Conservation (phyloP, 2,329 filamentous ascomycete species). For the Taxawa tesnikishii region DNA sequence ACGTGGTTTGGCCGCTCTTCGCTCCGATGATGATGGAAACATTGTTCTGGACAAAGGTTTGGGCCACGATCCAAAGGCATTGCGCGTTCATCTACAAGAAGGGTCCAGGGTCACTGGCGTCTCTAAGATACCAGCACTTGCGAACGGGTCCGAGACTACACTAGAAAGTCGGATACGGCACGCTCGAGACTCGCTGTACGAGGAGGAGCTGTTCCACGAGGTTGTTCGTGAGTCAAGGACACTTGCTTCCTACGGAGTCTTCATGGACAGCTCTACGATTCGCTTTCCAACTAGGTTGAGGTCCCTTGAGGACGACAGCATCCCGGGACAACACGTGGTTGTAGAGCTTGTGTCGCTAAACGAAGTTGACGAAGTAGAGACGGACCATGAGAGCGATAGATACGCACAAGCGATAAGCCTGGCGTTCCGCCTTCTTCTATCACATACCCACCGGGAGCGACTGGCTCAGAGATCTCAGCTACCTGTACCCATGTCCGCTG, state of each 20-base stretch:
- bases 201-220: conserved; percentile 85
- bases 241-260: conserved; percentile 59
- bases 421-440: conserved; percentile 63
- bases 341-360: conserved; percentile 55
- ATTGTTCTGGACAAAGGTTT: conserved; percentile 61
- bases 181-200: conserved; percentile 66
- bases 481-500: conserved; percentile 42
- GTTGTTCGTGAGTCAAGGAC: conserved; percentile 68
- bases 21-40: conserved; percentile 60
- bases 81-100: conserved; percentile 56
- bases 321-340: conserved; percentile 29
- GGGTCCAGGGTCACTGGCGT: conserved; percentile 46
- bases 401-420: conserved; percentile 56
- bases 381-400: conserved; percentile 20
- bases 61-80: conserved; percentile 40
- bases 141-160: conserved; percentile 38
- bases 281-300: conserved; percentile 14
- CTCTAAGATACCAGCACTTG: conserved; percentile 24
- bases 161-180: conserved; percentile 60
- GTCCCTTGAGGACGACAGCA: neutral
- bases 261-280: conserved; percentile 39
- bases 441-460: conserved; percentile 66
- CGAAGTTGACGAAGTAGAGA: conserved; percentile 10
- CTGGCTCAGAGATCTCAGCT: conserved; percentile 55
- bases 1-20: conserved; percentile 69